Evolutionary conservation across 179 eudicot species (phyloP), one percentile per base, ranked within the genome.

Genomic region (Pouteria campechiana): DNA sequence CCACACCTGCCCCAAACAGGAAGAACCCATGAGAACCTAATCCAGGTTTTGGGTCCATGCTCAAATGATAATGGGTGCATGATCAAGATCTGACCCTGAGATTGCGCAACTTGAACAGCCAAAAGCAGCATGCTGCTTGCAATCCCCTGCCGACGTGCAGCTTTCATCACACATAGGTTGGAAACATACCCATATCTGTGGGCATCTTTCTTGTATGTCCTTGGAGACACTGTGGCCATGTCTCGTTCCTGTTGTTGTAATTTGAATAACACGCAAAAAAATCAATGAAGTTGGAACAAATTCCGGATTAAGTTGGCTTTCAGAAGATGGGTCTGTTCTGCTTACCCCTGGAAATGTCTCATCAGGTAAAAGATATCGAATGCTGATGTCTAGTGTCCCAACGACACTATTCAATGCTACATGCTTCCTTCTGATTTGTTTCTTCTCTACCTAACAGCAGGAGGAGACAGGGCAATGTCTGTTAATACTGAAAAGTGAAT

Each of bases 261-360:
- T 36, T 36, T 33, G 42, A 48, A 16, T 10, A 11, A n/a, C 6
- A 36, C 32, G 14, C 16, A 15, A 23, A 5, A 35, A 25, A 48
- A 35, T 8, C 25, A 14, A 6, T 1, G 5, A 11, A 48, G 28
- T 16, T n/a, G n/a, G n/a, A n/a, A n/a, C n/a, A 28, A 20, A 36
- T 6, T 5, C 11, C 8, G 11, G 13, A 14, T 2, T 11, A 20
- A 7, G 31, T 34, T n/a, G 5, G 29, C 27, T 17, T 32, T 20
- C 11, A 16, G 37, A 32, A 36, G 10, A 34, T 12, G 4, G 8
- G 34, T 18, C n/a, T 10, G 41, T 27, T 16, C 2, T 9, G 18
- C 41, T 61, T 76, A 87, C 94, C 96, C 87, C 82, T 3, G 94
- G 92, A 54, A 72, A 87, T 29, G 90, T 65, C 55, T 79, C 79